Evolutionary conservation across 352 stramenopile genomes (phyloP).

Genomic region (Phytophthora tubulina): DNA sequence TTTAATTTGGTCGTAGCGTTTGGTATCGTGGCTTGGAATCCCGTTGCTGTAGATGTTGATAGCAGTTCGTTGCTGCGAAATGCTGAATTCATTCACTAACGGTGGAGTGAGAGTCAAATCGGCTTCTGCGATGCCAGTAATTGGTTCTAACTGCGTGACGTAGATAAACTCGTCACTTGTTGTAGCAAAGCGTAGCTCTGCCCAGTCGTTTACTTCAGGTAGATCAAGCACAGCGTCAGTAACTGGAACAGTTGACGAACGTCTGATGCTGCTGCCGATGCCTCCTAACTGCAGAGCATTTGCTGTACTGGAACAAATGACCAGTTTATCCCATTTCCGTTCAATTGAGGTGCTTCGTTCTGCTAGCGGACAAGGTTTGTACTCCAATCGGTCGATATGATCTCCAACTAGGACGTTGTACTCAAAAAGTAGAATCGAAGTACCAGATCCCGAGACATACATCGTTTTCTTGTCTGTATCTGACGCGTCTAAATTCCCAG

Average conservation of each 20-base stretch:
- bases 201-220: constrained; percentile 70
- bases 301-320: constrained; percentile 47
- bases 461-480: constrained; percentile 31
- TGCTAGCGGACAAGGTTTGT: constrained; percentile 51
- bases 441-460: constrained; percentile 58
- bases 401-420: constrained; percentile 69
- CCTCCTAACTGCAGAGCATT: constrained; percentile 63
- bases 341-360: constrained; percentile 37
- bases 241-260: constrained; percentile 46
- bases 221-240: constrained; percentile 70
- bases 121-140: constrained; percentile 29
- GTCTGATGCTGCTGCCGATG: constrained; percentile 54
- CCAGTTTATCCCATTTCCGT: constrained; percentile 62
- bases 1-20: constrained; percentile 17
- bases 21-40: constrained; percentile 54
- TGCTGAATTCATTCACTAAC: constrained; percentile 55
- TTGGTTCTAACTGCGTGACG: constrained; percentile 60
- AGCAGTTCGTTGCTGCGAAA: constrained; percentile 48
- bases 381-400: constrained; percentile 67
- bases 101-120: not conserved
- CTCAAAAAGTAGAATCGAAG: constrained; percentile 53
- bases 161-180: constrained; percentile 49
- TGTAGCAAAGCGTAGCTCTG: constrained; percentile 58
- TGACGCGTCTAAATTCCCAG: constrained; percentile 23
- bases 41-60: constrained; percentile 75